Evolutionary conservation across 148 eudicot species (phyloP).

Genomic region (Arctostaphylos glauca): DNA sequence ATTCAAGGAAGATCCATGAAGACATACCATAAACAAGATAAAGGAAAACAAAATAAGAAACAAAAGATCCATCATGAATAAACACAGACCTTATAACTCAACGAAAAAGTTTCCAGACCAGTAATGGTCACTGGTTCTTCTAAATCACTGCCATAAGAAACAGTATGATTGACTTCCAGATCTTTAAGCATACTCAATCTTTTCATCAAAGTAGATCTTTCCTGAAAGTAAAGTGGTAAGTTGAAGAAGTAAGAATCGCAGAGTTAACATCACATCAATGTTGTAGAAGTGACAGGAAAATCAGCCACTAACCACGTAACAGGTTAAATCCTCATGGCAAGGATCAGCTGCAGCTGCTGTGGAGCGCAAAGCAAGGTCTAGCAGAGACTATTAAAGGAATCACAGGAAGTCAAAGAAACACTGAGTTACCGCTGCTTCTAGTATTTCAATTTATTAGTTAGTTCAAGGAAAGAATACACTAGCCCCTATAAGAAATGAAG

Average conservation of each 20-base stretch:
- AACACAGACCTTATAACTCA: constrained; percentile 77
- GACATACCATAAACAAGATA: not conserved
- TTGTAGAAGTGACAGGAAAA: constrained; percentile 7
- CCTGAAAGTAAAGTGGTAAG: constrained; percentile 46
- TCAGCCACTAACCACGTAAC: constrained; percentile 75
- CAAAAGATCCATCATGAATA: not conserved
- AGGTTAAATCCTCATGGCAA: constrained; percentile 84
- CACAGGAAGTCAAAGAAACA: not conserved
- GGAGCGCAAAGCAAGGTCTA: constrained; percentile 96
- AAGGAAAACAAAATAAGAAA: not conserved
- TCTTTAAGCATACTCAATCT: constrained; percentile 81
- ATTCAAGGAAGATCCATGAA: not conserved
- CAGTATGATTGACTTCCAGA: constrained; percentile 58
- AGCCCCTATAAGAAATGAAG: constrained; percentile 15
- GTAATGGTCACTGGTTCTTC: constrained; percentile 91
- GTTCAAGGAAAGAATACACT: not conserved
- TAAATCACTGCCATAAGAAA: constrained; percentile 45
- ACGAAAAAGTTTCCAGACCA: constrained; percentile 86
- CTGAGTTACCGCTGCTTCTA: constrained; percentile 2
- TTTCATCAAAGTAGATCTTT: constrained; percentile 70
- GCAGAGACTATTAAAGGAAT: constrained; percentile 58
- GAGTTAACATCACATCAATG: not conserved
- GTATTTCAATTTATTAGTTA: not conserved
- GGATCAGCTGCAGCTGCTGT: constrained; percentile 99
- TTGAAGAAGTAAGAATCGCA: constrained; percentile 12